Evolutionary conservation across 345 rosid species (phyloP).

Genomic region (Gossypium arboreum): DNA sequence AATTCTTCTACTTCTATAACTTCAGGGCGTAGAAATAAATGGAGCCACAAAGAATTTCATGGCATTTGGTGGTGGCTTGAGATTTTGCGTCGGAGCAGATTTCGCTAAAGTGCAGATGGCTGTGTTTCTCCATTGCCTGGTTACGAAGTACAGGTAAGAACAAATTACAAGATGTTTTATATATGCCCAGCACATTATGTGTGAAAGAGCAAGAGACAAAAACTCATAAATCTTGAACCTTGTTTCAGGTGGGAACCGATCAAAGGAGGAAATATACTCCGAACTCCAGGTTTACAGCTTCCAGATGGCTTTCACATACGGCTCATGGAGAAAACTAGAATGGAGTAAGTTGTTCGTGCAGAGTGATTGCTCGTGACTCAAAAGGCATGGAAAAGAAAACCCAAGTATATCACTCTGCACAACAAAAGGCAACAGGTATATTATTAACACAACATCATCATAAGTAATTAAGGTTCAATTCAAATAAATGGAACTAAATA

Average conservation of each 20-base stretch:
- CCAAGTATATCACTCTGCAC: too few relatives aligned
- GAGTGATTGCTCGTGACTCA: too few relatives aligned
- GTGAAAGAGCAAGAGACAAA: conserved; percentile 3
- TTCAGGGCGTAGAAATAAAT: conserved; percentile 54
- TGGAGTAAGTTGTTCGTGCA: too few relatives aligned
- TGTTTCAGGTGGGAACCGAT: conserved; percentile 59
- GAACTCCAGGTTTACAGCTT: conserved; percentile 84
- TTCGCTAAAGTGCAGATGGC: conserved; percentile 90
- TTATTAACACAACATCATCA: too few relatives aligned
- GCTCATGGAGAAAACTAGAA: conserved; percentile 39
- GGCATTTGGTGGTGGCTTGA: conserved; percentile 98
- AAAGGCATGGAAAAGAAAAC: too few relatives aligned
- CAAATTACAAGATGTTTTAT: background rate
- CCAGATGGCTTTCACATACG: conserved; percentile 67
- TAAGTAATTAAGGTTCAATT: too few relatives aligned
- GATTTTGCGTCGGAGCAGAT: conserved; percentile 92
- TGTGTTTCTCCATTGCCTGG: conserved; percentile 72
- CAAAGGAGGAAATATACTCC: conserved; percentile 63
- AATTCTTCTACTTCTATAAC: background rate
- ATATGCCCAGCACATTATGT: background rate
- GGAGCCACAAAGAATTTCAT: conserved; percentile 74
- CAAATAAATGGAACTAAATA: too few relatives aligned
- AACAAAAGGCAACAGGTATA: too few relatives aligned
- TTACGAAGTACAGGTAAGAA: conserved; percentile 75
- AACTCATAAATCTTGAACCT: conserved; percentile 14